Conservation (phyloP, 768 basidiomycete species). For the Leccinum rimulosum region DNA sequence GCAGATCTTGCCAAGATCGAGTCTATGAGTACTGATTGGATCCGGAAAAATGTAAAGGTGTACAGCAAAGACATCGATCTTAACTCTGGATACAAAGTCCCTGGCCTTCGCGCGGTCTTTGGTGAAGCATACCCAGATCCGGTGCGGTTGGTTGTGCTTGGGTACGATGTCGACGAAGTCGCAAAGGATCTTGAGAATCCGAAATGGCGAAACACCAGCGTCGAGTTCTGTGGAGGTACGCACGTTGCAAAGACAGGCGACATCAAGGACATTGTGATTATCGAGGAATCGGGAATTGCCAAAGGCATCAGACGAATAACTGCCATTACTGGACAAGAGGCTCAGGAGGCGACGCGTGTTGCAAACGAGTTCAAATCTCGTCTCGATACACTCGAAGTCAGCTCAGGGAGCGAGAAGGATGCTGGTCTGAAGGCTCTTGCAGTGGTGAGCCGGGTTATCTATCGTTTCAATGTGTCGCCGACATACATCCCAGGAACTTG, state of each 20-base stretch:
- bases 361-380: constrained; percentile 62
- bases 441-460: constrained; percentile 49
- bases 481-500: constrained; percentile 63
- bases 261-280: constrained; percentile 94
- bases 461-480: not conserved
- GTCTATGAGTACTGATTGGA: constrained; percentile 81
- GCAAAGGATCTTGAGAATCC: constrained; percentile 80
- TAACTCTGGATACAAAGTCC: constrained; percentile 75
- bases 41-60: constrained; percentile 84
- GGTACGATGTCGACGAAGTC: constrained; percentile 85
- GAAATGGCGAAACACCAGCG: constrained; percentile 87
- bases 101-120: constrained; percentile 95
- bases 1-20: constrained; percentile 84
- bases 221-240: constrained; percentile 99
- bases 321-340: constrained; percentile 94
- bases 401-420: constrained; percentile 81
- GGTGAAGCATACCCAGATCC: constrained; percentile 98
- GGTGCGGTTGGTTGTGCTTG: constrained; percentile 90
- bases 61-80: constrained; percentile 85
- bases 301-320: constrained; percentile 96
- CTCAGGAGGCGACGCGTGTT: constrained; percentile 70
- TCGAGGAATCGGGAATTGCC: constrained; percentile 95
- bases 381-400: constrained; percentile 58
- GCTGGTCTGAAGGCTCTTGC: constrained; percentile 77
- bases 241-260: constrained; percentile 97